Conservation (phyloP, 1,284 basidiomycete genomes). For the Moniliophthora roreri region DNA sequence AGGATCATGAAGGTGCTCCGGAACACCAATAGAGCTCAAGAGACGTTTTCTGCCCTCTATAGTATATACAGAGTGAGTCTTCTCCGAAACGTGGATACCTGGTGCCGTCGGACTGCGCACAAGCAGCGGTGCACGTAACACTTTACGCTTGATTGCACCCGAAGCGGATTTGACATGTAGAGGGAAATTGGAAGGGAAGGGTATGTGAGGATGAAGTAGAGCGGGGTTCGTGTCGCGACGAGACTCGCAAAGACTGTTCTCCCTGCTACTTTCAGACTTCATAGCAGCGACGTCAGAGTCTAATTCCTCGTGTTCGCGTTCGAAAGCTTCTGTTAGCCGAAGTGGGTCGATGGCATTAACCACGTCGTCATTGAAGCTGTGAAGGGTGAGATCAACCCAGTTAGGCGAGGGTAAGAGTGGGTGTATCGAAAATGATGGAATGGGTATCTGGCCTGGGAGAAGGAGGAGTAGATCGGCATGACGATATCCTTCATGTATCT, state of each 20-base stretch:
- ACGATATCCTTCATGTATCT: conserved; percentile 66
- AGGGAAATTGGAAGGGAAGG: conserved; percentile 29
- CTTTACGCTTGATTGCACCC: conserved; percentile 33
- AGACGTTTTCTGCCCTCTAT: conserved; percentile 49
- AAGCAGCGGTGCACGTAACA: conserved; percentile 61
- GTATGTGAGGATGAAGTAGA: conserved; percentile 35
- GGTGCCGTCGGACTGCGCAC: conserved; percentile 40
- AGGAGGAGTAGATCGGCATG: conserved; percentile 70
- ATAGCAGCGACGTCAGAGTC: background rate
- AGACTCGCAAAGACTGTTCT: no score
- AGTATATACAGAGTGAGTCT: conserved; percentile 43
- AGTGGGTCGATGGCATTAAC: background rate
- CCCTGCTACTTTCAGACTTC: background rate
- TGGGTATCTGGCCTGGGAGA: conserved; percentile 72
- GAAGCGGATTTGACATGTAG: conserved; percentile 22
- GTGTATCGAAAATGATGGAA: conserved; percentile 60
- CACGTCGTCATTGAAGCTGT: conserved; percentile 35
- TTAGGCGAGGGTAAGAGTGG: conserved; percentile 57
- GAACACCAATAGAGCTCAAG: conserved; percentile 59
- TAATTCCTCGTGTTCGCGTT: conserved; percentile 6
- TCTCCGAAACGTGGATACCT: background rate
- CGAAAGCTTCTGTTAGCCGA: conserved; percentile 25
- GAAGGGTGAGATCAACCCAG: conserved; percentile 57
- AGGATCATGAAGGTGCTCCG: conserved; percentile 46
- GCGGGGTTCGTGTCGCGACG: no score